Evolutionary conservation across 306 rosid genomes (phyloP).

Genomic region (Cucurbita maxima): DNA sequence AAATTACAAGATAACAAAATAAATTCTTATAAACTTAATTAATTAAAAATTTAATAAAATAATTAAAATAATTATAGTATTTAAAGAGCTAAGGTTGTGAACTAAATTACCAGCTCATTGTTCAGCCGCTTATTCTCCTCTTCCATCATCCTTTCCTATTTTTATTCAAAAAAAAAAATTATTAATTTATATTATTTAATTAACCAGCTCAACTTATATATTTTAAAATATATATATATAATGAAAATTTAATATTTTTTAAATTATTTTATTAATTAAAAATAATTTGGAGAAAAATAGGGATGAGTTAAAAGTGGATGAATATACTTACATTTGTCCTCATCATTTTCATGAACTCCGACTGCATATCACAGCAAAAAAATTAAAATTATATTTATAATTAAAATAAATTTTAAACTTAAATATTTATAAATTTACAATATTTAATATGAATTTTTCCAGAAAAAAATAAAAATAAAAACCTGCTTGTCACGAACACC

Average conservation of each 20-base stretch:
- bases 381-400: not conserved
- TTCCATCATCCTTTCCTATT: slow-evolving; percentile 39
- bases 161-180: not conserved
- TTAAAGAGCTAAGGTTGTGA: not conserved
- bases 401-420: not conserved
- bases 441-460: not conserved
- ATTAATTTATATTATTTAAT: not conserved
- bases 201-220: no score
- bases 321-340: slow-evolving; percentile 47
- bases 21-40: no score
- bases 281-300: not conserved
- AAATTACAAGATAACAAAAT: no score
- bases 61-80: no score
- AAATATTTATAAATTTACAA: no score
- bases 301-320: not conserved
- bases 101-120: slow-evolving; percentile 39
- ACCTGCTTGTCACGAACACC: slow-evolving; percentile 48
- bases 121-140: slow-evolving; percentile 52
- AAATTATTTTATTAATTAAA: not conserved
- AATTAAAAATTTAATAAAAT: no score
- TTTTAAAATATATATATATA: no score
- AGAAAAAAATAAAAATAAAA: not conserved
- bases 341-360: slow-evolving; percentile 27
- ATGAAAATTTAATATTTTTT: not conserved
- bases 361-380: slow-evolving; percentile 22